These are phyloP conservation scores for Fusarium sp. DNA, from an alignment of 2,329 filamentous ascomycete species.

Conservation along the genomic window DNA sequence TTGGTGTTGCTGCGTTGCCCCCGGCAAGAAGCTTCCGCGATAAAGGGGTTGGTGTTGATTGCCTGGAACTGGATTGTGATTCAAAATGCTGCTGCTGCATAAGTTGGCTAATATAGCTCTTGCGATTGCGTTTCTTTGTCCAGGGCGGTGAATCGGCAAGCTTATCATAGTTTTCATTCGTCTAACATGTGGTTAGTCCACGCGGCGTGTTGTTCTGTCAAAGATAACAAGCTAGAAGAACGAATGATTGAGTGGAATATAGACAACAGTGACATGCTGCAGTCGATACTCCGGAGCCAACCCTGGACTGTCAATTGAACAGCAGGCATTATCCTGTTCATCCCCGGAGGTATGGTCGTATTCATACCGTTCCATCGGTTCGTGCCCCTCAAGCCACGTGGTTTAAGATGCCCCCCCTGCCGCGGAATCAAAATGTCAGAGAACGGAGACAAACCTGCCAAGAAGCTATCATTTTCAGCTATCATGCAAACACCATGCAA, in stretches of 20 bases:
- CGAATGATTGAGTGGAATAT: accelerated
- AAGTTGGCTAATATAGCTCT: neutral
- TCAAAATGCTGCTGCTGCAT: neutral
- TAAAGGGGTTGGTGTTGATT: too few relatives aligned
- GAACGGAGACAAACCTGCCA: neutral
- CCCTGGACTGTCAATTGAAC: neutral
- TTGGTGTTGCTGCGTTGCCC: neutral
- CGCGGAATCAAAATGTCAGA: neutral
- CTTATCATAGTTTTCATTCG: neutral
- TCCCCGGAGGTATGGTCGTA: slow-evolving; percentile 4
- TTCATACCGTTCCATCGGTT: neutral
- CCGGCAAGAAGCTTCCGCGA: neutral
- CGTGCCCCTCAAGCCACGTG: neutral
- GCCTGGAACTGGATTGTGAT: neutral
- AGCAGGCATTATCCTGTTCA: neutral
- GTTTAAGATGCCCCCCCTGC: neutral
- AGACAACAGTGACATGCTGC: neutral
- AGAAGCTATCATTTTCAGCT: neutral
- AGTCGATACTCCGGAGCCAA: neutral
- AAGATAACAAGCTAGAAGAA: neutral
- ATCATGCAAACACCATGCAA: neutral
- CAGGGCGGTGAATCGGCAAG: accelerated
- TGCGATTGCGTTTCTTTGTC: neutral
- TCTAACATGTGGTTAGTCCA: accelerated
- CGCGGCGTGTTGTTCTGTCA: accelerated